phyloP scores from a whole-genome alignment of 352 stramenopile species.

The Pythium chondricola region DNA sequence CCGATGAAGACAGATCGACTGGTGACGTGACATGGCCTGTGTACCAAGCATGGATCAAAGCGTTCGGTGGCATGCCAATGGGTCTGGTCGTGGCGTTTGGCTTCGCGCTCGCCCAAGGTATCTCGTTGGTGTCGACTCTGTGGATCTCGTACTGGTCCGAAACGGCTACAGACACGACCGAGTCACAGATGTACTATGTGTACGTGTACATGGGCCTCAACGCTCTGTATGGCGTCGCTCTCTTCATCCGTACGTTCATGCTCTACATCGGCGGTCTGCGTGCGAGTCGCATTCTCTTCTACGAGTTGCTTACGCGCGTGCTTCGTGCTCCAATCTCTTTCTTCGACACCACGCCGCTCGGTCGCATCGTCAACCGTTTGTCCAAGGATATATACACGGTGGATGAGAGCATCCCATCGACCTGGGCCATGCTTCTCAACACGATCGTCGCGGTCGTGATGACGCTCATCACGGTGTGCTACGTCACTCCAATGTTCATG shows the following conservation, averaged over 20 bases:
- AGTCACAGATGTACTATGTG: constrained; percentile 76
- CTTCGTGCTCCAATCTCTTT: constrained; percentile 67
- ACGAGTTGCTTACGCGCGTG: constrained; percentile 46
- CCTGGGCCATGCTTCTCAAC: constrained; percentile 63
- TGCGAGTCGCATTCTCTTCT: constrained; percentile 57
- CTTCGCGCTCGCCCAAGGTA: constrained; percentile 35
- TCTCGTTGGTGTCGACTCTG: constrained; percentile 66
- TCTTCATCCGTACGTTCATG: constrained; percentile 57
- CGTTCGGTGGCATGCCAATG: constrained; percentile 50
- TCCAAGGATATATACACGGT: constrained; percentile 79
- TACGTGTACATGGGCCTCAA: constrained; percentile 82
- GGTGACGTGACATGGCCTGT: constrained; percentile 55
- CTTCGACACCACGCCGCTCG: constrained; percentile 78
- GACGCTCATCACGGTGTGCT: constrained; percentile 62
- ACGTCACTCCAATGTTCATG: constrained; percentile 66
- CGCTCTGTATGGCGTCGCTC: constrained; percentile 36
- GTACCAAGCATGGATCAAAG: constrained; percentile 57
- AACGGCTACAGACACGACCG: constrained; percentile 36
- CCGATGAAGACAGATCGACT: constrained; percentile 61
- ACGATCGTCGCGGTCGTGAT: constrained; percentile 67
- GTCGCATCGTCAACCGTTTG: constrained; percentile 73
- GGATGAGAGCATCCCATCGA: constrained; percentile 62
- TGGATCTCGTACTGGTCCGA: constrained; percentile 93
- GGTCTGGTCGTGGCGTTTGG: constrained; percentile 34
- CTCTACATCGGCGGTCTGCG: constrained; percentile 58